A percentile compares a stretch with the other conserved stretches of the same genome.
Conservation (phyloP, 257 asterid species). For the Thymus mandschuricus region DNA sequence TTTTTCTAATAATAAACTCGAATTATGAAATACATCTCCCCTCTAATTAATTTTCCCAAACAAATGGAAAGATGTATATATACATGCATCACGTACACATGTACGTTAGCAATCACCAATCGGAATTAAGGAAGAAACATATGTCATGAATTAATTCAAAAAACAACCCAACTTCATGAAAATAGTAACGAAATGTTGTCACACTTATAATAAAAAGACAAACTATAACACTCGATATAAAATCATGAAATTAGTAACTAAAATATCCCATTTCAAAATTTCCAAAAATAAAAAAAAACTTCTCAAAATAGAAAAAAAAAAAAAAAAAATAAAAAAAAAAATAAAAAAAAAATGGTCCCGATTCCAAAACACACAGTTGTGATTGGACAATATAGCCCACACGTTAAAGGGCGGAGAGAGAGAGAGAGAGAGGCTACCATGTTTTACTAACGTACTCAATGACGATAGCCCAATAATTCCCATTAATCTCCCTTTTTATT, state of each 20-base stretch:
- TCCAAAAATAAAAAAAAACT: too few species aligned
- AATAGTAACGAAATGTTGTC: not conserved
- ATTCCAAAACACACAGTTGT: not conserved
- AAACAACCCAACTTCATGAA: too few species aligned
- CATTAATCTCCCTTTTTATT: not conserved
- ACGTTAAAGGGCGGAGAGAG: not conserved
- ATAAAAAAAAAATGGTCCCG: conserved; percentile 2
- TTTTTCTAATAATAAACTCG: too few species aligned
- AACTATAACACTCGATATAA: too few species aligned
- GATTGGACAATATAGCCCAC: not conserved
- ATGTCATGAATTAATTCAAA: too few species aligned
- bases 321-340: not conserved
- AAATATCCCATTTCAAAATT: not conserved
- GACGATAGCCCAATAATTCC: conserved; percentile 2
- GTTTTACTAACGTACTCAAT: conserved; percentile 21
- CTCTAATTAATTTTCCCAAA: too few species aligned
- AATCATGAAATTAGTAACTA: not conserved
- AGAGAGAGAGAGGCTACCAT: not conserved
- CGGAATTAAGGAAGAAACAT: not conserved
- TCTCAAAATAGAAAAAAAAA: too few species aligned
- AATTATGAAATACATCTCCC: too few species aligned
- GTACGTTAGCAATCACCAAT: not conserved
- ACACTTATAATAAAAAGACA: not conserved
- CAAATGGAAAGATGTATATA: too few species aligned
- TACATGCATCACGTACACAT: too few species aligned